Evolutionary conservation across 1,284 basidiomycete genomes (phyloP).

Genomic region (Lentinula novae-zelandiae): DNA sequence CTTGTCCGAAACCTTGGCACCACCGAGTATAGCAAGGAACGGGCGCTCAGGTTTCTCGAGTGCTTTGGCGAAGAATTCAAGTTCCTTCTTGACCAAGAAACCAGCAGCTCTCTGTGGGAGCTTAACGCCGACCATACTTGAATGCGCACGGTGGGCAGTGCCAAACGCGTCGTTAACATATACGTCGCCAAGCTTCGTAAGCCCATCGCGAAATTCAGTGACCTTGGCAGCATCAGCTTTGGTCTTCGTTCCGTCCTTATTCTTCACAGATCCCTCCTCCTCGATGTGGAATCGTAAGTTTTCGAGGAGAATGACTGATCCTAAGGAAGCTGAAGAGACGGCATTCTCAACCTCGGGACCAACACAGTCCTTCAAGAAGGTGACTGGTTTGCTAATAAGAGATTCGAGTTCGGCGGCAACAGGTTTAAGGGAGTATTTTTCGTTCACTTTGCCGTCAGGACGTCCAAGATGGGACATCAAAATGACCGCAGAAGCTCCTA

Average conservation of each 20-base stretch:
- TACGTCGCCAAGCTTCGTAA: slow-evolving; percentile 93
- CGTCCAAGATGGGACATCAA: slow-evolving; percentile 99
- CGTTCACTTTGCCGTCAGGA: slow-evolving; percentile 88
- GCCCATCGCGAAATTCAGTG: slow-evolving; percentile 78
- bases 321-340: slow-evolving; percentile 68
- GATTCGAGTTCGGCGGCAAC: slow-evolving; percentile 76
- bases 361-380: slow-evolving; percentile 86
- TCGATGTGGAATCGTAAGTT: slow-evolving; percentile 99
- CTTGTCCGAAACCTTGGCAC: slow-evolving; percentile 99
- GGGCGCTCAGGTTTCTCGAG: slow-evolving; percentile 93
- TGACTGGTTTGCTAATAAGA: slow-evolving; percentile 69
- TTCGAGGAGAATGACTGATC: slow-evolving; percentile 91
- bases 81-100: slow-evolving; percentile 98
- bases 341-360: slow-evolving; percentile 81
- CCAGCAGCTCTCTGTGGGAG: slow-evolving; percentile 93
- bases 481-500: slow-evolving; percentile 83
- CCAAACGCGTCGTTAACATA: slow-evolving; percentile 99
- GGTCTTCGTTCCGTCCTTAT: slow-evolving; percentile 89
- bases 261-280: slow-evolving; percentile 94
- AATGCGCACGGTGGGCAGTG: slow-evolving; percentile 97
- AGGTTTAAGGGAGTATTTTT: slow-evolving; percentile 91
- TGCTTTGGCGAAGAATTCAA: slow-evolving; percentile 98
- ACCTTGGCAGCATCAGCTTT: slow-evolving; percentile 88
- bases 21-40: slow-evolving; percentile 97
- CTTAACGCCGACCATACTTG: slow-evolving; percentile 97